These are phyloP conservation scores for Globisporangium irregulare DNA, from an alignment of 352 stramenopile genomes.

Conservation along the genomic window DNA sequence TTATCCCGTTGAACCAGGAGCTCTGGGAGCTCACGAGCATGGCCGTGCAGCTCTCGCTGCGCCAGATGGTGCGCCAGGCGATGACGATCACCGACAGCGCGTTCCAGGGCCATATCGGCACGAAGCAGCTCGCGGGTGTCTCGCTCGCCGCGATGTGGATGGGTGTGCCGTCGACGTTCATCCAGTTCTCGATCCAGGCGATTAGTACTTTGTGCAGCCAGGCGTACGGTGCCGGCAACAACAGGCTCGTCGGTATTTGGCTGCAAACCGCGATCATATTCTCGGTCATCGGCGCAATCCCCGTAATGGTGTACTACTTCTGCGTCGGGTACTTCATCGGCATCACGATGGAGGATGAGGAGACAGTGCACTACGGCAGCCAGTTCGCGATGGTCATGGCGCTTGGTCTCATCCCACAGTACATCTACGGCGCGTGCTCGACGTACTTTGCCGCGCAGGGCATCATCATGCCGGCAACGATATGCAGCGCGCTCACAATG, in stretches of 20 bases:
- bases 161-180: conserved; percentile 52
- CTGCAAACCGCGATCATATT: conserved; percentile 68
- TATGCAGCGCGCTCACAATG: conserved; percentile 69
- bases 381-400: conserved; percentile 73
- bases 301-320: conserved; percentile 68
- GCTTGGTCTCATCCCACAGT: conserved; percentile 60
- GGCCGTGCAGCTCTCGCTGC: conserved; percentile 70
- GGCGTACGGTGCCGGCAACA: conserved; percentile 68
- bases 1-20: conserved; percentile 27
- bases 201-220: conserved; percentile 76
- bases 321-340: conserved; percentile 22
- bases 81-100: conserved; percentile 73
- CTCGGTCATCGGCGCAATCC: conserved; percentile 41
- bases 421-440: conserved; percentile 65
- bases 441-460: conserved; percentile 82
- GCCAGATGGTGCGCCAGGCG: conserved; percentile 67
- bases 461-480: conserved; percentile 67
- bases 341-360: conserved; percentile 47
- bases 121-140: conserved; percentile 59
- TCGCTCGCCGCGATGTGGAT: conserved; percentile 74
- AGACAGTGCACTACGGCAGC: conserved; percentile 55
- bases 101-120: conserved; percentile 70
- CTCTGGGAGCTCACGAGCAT: conserved; percentile 64
- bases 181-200: conserved; percentile 59
- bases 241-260: conserved; percentile 60